Evolutionary conservation across 352 stramenopile species (phyloP), one percentile per base, ranked within the genome.

Genomic region (Globisporangium nunn): DNA sequence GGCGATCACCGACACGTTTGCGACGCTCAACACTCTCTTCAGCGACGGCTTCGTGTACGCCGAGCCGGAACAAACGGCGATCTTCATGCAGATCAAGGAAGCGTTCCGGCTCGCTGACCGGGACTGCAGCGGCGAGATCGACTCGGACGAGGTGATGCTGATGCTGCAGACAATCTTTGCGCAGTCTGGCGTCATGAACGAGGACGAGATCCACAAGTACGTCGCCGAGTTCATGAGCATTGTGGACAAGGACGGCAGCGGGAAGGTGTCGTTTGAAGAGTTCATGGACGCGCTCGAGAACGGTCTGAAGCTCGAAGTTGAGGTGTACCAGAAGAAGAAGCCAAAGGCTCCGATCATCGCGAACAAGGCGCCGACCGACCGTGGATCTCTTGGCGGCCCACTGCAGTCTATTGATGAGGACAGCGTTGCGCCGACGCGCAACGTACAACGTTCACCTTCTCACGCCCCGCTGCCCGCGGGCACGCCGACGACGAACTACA

Each of bases 31-130:
- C 39, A 71, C 78, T 58, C 68, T 93, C 4, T 93, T 93, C 46
- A 66, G 80, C 18, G 78, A 90, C 8, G 68, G 69, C 4, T 93
- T 93, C 56, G 52, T 78, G 43, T 90, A 90, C 62, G 74, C 83
- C 0, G 75, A 91, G 37, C 70, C 76, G 23, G 83, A 93, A 15
- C 75, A 93, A 46, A 93, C 80, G 0, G 83, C 81, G 14, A 62
- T 93, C 49, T 93, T 91, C 58, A 88, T 93, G 80, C 83, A 93
- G 59, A 93, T 93, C 71, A 93, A 91, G 55, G 81, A 93, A 52
- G 83, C 83, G 0, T 93, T 93, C 61, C 75, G 83, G 18, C 56
- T 88, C 1, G 83, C 81, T 0, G 83, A 93, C 61, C 85, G 74
- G 52, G 80, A 93, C 43, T 86, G 83, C 59, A 89, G 79, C 37